phyloP scores from a whole-genome alignment of 176 grass and related monocot species.

The Guadua angustifolia region DNA sequence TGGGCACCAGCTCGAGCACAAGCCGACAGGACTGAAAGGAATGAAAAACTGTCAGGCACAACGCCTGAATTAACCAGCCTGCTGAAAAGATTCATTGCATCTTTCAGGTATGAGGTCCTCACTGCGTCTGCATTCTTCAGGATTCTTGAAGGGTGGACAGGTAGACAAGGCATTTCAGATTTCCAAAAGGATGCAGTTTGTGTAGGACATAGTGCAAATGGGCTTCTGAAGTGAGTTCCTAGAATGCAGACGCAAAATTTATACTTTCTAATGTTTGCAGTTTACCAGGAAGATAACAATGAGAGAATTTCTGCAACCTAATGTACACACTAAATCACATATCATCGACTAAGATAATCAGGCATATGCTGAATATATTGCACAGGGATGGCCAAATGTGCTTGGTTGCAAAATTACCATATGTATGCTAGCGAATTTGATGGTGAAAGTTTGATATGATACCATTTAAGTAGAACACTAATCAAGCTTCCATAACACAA shows the following conservation, averaged over 20 bases:
- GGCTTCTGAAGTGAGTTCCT: conserved; percentile 38
- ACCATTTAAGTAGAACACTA: not conserved
- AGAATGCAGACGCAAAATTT: conserved; percentile 29
- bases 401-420: conserved; percentile 19
- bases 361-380: conserved; percentile 11
- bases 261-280: conserved; percentile 24
- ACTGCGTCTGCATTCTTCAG: no score
- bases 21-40: conserved; percentile 66
- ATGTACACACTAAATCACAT: conserved; percentile 38
- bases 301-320: conserved; percentile 43
- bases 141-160: no score
- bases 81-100: conserved; percentile 65
- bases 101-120: conserved; percentile 47
- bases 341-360: conserved; percentile 38
- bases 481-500: conserved; percentile 5
- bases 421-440: not conserved
- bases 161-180: no score
- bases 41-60: conserved; percentile 66
- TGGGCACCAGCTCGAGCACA: conserved; percentile 66
- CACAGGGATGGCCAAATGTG: conserved; percentile 6
- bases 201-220: conserved; percentile 47
- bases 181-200: no score
- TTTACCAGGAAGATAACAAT: conserved; percentile 19
- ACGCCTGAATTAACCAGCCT: conserved; percentile 55
- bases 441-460: conserved; percentile 1